A percentile compares a stretch with the other conserved stretches of the same genome.
phyloP scores from a whole-genome alignment of 352 stramenopile genomes.

The Phytophthora boehmeriae region DNA sequence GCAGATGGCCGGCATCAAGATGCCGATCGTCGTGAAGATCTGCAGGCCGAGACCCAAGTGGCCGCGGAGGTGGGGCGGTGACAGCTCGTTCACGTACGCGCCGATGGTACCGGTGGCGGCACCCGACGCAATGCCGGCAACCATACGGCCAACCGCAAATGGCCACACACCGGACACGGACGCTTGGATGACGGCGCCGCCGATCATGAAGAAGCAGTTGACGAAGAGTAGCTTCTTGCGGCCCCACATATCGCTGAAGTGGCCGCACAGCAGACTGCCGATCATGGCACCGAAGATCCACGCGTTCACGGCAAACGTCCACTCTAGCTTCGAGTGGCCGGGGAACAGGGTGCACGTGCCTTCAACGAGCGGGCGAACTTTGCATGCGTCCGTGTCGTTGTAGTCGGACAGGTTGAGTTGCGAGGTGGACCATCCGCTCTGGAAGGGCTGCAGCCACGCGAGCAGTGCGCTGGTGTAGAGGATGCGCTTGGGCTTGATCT shows the following conservation, averaged over 20 bases:
- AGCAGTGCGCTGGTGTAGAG: constrained; percentile 53
- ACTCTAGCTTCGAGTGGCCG: constrained; percentile 44
- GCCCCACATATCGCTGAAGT: constrained; percentile 26
- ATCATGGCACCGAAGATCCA: constrained; percentile 32
- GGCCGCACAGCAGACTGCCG: constrained; percentile 37
- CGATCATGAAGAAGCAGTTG: constrained; percentile 39
- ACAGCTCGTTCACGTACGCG: constrained; percentile 9
- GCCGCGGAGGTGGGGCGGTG: constrained; percentile 5
- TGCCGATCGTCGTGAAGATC: constrained; percentile 11
- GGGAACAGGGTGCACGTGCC: constrained; percentile 49
- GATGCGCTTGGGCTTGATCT: constrained; percentile 39
- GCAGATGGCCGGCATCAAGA: constrained; percentile 7
- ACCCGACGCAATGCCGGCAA: constrained; percentile 5
- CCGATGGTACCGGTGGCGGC: constrained; percentile 6
- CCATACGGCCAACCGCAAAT: constrained; percentile 1
- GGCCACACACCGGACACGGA: constrained; percentile 6
- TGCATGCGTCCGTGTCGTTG: constrained; percentile 55
- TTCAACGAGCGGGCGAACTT: constrained; percentile 28
- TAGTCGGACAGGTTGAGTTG: constrained; percentile 73
- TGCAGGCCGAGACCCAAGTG: constrained; percentile 5
- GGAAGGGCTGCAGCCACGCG: constrained; percentile 47
- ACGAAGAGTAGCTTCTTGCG: constrained; percentile 39
- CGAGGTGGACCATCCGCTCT: constrained; percentile 61
- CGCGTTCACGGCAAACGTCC: constrained; percentile 6
- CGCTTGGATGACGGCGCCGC: constrained; percentile 25